Conservation (phyloP, 1,284 basidiomycete species). For the Caloboletus firmus region DNA sequence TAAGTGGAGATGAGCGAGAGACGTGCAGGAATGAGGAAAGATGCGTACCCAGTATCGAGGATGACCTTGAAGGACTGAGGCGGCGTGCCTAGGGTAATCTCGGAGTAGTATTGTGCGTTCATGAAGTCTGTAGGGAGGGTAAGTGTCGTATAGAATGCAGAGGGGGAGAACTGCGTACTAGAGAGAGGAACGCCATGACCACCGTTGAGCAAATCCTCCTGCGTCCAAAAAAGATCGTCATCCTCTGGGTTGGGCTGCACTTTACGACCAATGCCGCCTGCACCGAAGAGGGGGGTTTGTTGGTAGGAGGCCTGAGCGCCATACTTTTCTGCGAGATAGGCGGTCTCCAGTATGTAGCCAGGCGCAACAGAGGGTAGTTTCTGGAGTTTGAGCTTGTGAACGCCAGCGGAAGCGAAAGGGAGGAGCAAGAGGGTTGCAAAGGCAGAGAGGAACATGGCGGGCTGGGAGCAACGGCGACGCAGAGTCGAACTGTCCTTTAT, state of each 20-base stretch:
- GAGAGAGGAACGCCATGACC: conserved; percentile 90
- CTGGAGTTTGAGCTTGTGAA: conserved; percentile 85
- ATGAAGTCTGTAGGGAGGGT: conserved; percentile 70
- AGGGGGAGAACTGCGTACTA: conserved; percentile 56
- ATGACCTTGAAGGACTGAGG: conserved; percentile 87
- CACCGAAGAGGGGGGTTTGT: conserved; percentile 72
- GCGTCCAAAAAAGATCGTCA: conserved; percentile 79
- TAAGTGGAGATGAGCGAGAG: conserved; percentile 3
- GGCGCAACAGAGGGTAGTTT: conserved; percentile 66
- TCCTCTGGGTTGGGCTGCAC: conserved; percentile 52
- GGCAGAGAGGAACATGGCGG: conserved; percentile 68
- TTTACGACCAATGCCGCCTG: conserved; percentile 71
- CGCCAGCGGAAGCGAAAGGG: conserved; percentile 66
- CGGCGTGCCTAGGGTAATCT: conserved; percentile 82
- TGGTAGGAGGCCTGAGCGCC: conserved; percentile 45
- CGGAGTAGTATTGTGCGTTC: conserved; percentile 97
- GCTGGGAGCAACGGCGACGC: conserved; percentile 31
- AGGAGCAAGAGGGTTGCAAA: conserved; percentile 61
- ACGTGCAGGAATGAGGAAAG: background rate
- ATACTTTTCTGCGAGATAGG: conserved; percentile 89
- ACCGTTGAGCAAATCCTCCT: conserved; percentile 69
- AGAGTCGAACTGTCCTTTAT: conserved; percentile 15
- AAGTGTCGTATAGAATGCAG: background rate
- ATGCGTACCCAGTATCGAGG: conserved; percentile 73
- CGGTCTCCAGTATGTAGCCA: conserved; percentile 72